Evolutionary conservation across 345 rosid species (phyloP).

Genomic region (Mercurialis annua): DNA sequence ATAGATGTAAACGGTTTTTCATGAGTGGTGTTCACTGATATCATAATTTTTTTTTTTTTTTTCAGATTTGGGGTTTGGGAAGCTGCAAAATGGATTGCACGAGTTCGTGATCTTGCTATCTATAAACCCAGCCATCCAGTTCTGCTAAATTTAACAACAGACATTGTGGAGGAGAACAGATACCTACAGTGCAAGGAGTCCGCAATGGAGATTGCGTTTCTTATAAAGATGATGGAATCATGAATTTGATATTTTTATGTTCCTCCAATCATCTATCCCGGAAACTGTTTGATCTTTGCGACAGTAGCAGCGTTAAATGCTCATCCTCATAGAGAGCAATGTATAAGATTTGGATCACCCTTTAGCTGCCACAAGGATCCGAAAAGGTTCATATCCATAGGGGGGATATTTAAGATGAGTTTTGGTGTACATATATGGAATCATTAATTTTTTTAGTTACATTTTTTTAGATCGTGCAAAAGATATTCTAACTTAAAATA

Average conservation of each 20-base stretch:
- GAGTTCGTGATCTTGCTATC: conserved; percentile 68
- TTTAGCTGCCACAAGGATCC: background rate
- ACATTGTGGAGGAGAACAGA: conserved; percentile 85
- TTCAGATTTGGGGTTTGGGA: conserved; percentile 93
- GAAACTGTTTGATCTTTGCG: background rate
- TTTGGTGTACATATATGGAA: conserved; percentile 14
- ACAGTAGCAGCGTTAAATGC: background rate
- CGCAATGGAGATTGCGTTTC: conserved; percentile 75
- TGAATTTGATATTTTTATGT: conserved; percentile 15
- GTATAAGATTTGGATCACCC: conserved; percentile 1
- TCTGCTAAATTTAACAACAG: conserved; percentile 65
- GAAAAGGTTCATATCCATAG: no score
- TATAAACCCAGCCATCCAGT: conserved; percentile 62
- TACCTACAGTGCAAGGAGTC: conserved; percentile 73
- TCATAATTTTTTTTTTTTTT: background rate
- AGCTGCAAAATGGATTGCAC: conserved; percentile 85
- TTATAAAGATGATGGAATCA: conserved; percentile 61
- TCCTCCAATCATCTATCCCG: background rate
- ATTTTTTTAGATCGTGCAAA: background rate
- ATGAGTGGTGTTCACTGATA: background rate
- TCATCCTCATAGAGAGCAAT: background rate
- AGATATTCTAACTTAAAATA: conserved; percentile 15
- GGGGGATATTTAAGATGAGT: conserved; percentile 14
- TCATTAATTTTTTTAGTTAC: background rate
- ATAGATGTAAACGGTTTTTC: background rate